Conservation (phyloP, 768 basidiomycete species). For the Calocera cornea region DNA sequence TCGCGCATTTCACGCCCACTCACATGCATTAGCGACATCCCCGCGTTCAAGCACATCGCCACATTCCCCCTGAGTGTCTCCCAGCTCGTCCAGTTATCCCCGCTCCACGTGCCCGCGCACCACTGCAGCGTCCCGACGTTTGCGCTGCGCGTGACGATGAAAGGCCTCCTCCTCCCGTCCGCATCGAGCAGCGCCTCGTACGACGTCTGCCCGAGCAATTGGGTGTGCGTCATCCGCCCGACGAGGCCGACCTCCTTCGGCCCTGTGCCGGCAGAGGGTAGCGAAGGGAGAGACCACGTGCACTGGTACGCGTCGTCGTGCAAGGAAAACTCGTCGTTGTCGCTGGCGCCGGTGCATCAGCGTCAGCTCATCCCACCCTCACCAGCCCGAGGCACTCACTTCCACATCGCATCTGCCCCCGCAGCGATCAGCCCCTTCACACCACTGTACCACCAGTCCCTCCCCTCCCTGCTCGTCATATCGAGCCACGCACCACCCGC, state of each 20-base stretch:
- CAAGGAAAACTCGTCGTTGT: conserved; percentile 25
- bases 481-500: conserved; percentile 24
- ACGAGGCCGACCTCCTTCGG: conserved; percentile 17
- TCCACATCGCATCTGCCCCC: conserved; percentile 25
- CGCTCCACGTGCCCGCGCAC: conserved; percentile 22
- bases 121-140: conserved; percentile 25
- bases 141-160: conserved; percentile 23
- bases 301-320: conserved; percentile 20
- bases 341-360: conserved; percentile 13
- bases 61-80: conserved; percentile 23
- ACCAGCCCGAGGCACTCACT: conserved; percentile 16
- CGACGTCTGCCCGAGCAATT: conserved; percentile 20
- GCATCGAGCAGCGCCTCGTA: conserved; percentile 17
- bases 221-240: conserved; percentile 19
- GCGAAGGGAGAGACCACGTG: conserved; percentile 13
- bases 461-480: conserved; percentile 19
- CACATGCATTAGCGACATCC: conserved; percentile 21
- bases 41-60: conserved; percentile 22
- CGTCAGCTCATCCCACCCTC: neutral
- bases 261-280: conserved; percentile 12
- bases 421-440: conserved; percentile 19
- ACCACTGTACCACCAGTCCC: conserved; percentile 24
- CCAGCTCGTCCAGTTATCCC: conserved; percentile 24
- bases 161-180: conserved; percentile 19
- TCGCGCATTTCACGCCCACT: neutral